A percentile compares a stretch with the other conserved stretches of the same genome.
phyloP scores from a whole-genome alignment of 495 filamentous ascomycete species.

The Cladorrhinum samala region DNA sequence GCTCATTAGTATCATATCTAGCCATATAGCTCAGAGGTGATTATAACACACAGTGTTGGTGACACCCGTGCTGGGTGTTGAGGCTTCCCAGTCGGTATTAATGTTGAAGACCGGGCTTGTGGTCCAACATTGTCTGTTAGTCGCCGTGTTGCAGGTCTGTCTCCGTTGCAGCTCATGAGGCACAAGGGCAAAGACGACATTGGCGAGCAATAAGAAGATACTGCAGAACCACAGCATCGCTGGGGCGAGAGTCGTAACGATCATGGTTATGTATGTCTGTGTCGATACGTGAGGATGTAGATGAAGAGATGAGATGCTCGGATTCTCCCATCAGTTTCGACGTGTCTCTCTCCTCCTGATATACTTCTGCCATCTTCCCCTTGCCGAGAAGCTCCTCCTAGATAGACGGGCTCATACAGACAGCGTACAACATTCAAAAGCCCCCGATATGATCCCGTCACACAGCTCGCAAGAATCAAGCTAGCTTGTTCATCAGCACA shows the following conservation, averaged over 20 bases:
- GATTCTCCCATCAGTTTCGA: background rate
- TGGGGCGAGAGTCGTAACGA: background rate
- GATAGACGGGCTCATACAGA: background rate
- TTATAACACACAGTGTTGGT: constrained; percentile 19
- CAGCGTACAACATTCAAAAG: background rate
- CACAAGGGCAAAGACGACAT: background rate
- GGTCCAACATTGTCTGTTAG: constrained; percentile 33
- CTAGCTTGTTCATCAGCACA: background rate
- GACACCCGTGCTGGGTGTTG: constrained; percentile 22
- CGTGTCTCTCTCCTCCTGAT: background rate
- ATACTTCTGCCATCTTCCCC: background rate
- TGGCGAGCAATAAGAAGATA: background rate
- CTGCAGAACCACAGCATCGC: background rate
- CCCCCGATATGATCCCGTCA: background rate
- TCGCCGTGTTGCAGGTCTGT: constrained; percentile 30
- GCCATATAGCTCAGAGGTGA: background rate
- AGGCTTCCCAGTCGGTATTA: constrained; percentile 31
- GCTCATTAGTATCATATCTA: background rate
- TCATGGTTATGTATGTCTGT: background rate
- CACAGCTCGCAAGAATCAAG: background rate
- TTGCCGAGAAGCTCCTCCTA: background rate
- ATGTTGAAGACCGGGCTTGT: constrained; percentile 27
- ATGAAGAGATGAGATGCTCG: background rate
- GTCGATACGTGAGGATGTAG: too few relatives aligned
- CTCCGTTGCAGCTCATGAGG: constrained; percentile 13